Evolutionary conservation across 495 filamentous ascomycete species (phyloP).

Genomic region (Parachaetomium inaequale): DNA sequence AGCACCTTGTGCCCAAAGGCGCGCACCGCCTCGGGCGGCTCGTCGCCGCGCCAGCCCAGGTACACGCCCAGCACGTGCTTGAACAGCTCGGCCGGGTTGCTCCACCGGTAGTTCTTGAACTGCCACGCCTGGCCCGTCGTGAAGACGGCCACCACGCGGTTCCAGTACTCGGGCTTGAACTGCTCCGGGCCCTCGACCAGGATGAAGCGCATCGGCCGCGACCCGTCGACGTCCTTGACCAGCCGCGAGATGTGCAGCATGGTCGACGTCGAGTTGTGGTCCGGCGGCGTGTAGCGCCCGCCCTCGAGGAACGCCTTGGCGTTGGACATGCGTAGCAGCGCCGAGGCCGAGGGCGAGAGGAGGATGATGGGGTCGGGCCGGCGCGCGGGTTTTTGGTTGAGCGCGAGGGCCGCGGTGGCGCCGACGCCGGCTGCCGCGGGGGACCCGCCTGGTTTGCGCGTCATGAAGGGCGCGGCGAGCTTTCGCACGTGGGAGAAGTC

Average conservation of each 20-base stretch:
- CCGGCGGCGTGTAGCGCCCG: conserved; percentile 75
- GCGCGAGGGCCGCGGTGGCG: conserved; percentile 38
- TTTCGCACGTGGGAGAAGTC: conserved; percentile 96
- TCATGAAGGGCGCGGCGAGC: conserved; percentile 73
- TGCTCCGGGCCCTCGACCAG: conserved; percentile 87
- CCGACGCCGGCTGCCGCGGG: conserved; percentile 18
- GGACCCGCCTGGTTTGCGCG: conserved; percentile 46
- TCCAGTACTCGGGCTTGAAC: conserved; percentile 98
- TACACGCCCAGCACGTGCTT: conserved; percentile 80
- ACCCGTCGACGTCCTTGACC: conserved; percentile 68
- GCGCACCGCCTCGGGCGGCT: conserved; percentile 68
- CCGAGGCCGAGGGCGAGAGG: conserved; percentile 95
- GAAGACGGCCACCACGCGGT: conserved; percentile 92
- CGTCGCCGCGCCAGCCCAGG: conserved; percentile 87
- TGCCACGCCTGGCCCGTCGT: conserved; percentile 98
- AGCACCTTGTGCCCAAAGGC: conserved; percentile 82
- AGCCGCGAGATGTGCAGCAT: conserved; percentile 80
- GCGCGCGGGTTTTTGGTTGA: conserved; percentile 51
- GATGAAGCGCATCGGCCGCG: conserved; percentile 82
- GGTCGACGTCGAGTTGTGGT: conserved; percentile 62
- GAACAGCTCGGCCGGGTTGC: conserved; percentile 83
- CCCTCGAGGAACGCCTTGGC: conserved; percentile 91
- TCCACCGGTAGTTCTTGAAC: conserved; percentile 98
- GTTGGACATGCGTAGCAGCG: conserved; percentile 95
- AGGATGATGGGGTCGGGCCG: conserved; percentile 94